Evolutionary conservation across 2,329 filamentous ascomycete genomes (phyloP), one percentile per base, ranked within the genome.

Genomic region (Beauveria brongniartii): DNA sequence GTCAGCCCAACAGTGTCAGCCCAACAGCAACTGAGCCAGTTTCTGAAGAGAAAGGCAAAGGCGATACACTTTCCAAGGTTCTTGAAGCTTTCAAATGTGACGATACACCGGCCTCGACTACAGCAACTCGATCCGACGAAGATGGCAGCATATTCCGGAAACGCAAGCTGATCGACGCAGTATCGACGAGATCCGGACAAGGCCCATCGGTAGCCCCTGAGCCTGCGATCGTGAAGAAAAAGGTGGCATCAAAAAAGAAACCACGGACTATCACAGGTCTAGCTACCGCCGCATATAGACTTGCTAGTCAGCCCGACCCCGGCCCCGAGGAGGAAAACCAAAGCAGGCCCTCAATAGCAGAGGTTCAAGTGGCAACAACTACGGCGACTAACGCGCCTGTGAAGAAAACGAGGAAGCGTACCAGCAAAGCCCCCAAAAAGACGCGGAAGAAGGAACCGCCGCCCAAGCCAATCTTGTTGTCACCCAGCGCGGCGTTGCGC

Each of bases 251-350:
- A 3, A 63, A 84, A 71, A 91, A 89, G 73, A 92, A 88, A 71
- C 74, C 86, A 0, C 85, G 84, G 46, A 95, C 91, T 0, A 87
- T 96, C 61, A 96, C 91, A 0, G 89, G 85, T 46, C 75, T 90
- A 55, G 89, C 90, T 12, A 93, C 87, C 1, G 87, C 89, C 14
- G 84, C 85, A 5, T 94, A 92, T 68, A 68, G 69, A 59, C 61
- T 63, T 46, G 60, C 67, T 14, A 67, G 66, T 4, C 71, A 78
- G 56, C 64, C 69, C 10, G 72, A 75, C 34, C 65, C 69, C 34
- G 67, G 56, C 44, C 61, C 52, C 5, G 66, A 63, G 5, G 30
- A 41, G n/a, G 43, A 46, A 10, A 18, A 9, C 6, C 51, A 50
- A 4, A 22, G 22, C 22, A n/a, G 28, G 18, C 41, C 5, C 26